Evolutionary conservation across 2,329 filamentous ascomycete genomes (phyloP).

Genomic region (Nemania diffusa): DNA sequence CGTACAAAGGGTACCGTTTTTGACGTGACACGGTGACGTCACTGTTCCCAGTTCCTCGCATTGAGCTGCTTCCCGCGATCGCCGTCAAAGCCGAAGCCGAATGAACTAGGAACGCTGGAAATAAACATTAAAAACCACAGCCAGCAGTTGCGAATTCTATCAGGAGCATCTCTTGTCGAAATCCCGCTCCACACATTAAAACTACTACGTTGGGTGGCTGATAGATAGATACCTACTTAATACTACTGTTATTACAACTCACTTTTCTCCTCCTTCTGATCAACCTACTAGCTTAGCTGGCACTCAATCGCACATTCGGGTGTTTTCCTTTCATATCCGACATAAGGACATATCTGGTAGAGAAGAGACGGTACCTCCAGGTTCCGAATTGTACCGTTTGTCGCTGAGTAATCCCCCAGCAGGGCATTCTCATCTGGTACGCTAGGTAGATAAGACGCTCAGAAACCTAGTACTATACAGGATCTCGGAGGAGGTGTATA

Average conservation of each 20-base stretch:
- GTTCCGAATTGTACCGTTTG: neutral
- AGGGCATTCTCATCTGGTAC: neutral
- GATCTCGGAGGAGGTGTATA: neutral
- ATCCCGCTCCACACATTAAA: neutral
- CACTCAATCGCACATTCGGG: neutral
- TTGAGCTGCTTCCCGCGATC: neutral
- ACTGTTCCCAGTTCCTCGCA: neutral
- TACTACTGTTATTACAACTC: neutral
- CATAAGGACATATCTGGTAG: neutral
- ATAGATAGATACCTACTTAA: neutral
- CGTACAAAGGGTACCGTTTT: neutral
- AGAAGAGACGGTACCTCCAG: neutral
- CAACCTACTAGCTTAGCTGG: no score
- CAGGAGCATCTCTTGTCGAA: neutral
- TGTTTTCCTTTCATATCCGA: neutral
- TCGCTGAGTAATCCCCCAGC: slow-evolving; percentile 41
- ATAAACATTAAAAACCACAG: neutral
- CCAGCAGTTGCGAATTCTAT: neutral
- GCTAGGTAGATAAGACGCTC: neutral
- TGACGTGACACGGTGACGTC: slow-evolving; percentile 20
- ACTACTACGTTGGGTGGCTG: neutral
- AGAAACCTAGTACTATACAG: neutral
- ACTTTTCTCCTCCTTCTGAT: neutral
- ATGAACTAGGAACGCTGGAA: neutral
- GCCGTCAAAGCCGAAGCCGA: slow-evolving; percentile 5